Base-by-base conservation (phyloP, 176 grass and related monocot species). In the Pharus latifolius region DNA sequence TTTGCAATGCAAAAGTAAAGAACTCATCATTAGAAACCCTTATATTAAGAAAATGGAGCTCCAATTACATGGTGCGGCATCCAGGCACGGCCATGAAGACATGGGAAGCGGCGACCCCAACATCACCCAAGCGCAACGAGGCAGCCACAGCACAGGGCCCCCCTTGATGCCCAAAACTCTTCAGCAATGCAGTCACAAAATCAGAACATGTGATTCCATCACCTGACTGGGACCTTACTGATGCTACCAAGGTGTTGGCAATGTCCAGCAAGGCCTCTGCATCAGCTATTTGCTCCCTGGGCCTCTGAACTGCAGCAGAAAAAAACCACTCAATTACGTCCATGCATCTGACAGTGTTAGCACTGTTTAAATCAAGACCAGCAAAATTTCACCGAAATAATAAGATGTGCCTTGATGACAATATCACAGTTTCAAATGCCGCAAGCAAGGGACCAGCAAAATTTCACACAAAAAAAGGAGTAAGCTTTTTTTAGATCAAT, bases 241-340 rank as follows among this genome's bases (percentile, higher is more conserved):
- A 88, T 17, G 86, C 76, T 12, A 82, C 74, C 58, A 97, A 77
- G 46, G 80, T 90, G 67, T 41, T 37, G 1, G 93, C 57, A 27
- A 97, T 88, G 86, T 85, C 89, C 48, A 92, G 65, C 56, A 97
- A 75, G 5, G 93, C 81, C 54, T 92, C 89, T 38, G 93, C 93
- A 19, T 96, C 93, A 17, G 89, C 86, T 13, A 96, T 63, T 70
- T 92, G 93, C 71, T 96, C 93, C 82, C 86, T 89, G 9, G 93
- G 93, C 56, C 72, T 97, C 13, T 87, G 74, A 60, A 92, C 93
- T 97, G 86, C n/a, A 45, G 69, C 27, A 72, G 1, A 35, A 8
- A 45, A 10, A 63, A 11, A 28, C 0, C 15, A 15, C 3, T 11
- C 15, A 1, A n/a, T n/a, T n/a, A n/a, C n/a, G n/a, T n/a, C n/a